phyloP scores from a whole-genome alignment of 345 rosid species.

The Orychophragmus violaceus region DNA sequence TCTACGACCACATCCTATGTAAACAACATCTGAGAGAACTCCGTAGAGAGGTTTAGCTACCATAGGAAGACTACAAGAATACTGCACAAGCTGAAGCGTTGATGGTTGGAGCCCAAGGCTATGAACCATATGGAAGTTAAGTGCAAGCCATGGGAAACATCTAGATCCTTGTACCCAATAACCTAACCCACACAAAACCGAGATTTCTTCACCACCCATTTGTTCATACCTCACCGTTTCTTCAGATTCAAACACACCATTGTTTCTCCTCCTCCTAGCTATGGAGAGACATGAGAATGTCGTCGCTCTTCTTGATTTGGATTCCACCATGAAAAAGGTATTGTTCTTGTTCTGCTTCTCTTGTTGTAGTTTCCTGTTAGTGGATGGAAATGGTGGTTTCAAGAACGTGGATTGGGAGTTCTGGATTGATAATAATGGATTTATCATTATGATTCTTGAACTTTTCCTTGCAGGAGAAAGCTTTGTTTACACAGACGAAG shows the following conservation, averaged over 20 bases:
- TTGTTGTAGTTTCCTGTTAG: constrained; percentile 12
- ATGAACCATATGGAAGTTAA: constrained; percentile 78
- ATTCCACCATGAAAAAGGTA: constrained; percentile 15
- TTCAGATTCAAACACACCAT: constrained; percentile 28
- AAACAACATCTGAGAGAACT: constrained; percentile 70
- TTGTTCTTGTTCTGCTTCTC: constrained; percentile 6
- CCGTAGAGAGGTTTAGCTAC: constrained; percentile 88
- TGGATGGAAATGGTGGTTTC: neutral
- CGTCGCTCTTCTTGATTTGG: constrained; percentile 21
- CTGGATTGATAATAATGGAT: constrained; percentile 19
- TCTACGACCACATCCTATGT: constrained; percentile 62
- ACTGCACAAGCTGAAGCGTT: constrained; percentile 76
- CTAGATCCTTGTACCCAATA: constrained; percentile 87
- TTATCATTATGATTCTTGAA: constrained; percentile 11
- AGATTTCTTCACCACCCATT: constrained; percentile 47
- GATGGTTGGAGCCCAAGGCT: constrained; percentile 66
- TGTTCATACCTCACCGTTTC: constrained; percentile 21
- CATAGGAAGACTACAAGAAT: constrained; percentile 78
- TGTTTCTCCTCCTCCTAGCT: constrained; percentile 18
- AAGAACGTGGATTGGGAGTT: constrained; percentile 18
- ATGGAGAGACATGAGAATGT: constrained; percentile 35
- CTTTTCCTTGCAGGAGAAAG: neutral
- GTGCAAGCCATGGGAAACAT: constrained; percentile 93
- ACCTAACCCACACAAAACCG: constrained; percentile 71
- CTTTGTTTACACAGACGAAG: neutral